Evolutionary conservation across 2,329 filamentous ascomycete genomes (phyloP).

Genomic region (Venturia pyrina): DNA sequence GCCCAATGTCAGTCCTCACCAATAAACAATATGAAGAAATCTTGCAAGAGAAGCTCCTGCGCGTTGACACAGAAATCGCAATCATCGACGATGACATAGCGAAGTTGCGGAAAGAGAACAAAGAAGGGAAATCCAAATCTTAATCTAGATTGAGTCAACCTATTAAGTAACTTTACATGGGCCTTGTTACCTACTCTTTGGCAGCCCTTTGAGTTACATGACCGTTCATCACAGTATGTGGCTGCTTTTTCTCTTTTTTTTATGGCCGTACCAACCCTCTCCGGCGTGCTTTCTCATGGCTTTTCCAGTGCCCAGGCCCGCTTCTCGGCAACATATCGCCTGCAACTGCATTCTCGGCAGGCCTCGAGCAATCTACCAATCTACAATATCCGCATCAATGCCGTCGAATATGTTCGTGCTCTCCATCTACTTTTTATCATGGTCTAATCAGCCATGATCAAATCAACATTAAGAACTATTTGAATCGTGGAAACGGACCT

Average conservation of each 20-base stretch:
- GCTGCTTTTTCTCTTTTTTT: neutral
- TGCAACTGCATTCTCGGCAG: neutral
- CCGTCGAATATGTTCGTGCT: too few relatives aligned
- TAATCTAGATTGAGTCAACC: too few relatives aligned
- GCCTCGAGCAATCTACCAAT: neutral
- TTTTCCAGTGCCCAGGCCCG: neutral
- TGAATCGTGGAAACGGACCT: slow-evolving; percentile 1
- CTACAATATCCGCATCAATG: too few relatives aligned
- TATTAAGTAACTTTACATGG: neutral
- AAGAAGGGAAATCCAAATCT: neutral
- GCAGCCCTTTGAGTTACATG: neutral
- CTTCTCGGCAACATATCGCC: neutral
- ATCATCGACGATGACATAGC: slow-evolving; percentile 67
- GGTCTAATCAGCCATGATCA: too few relatives aligned
- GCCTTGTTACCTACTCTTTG: neutral
- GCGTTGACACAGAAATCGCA: slow-evolving; percentile 66
- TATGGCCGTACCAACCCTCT: neutral
- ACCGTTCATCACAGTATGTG: neutral
- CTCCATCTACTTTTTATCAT: too few relatives aligned
- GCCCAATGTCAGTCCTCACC: slow-evolving; percentile 58
- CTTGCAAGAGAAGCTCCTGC: slow-evolving; percentile 60
- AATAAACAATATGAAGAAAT: slow-evolving; percentile 65
- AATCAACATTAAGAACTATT: too few relatives aligned
- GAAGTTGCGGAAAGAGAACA: slow-evolving; percentile 28
- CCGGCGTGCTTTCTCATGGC: neutral